A percentile compares a stretch with the other conserved stretches of the same genome.
Conservation (phyloP, 169 alveolate species). For the Perkinsus marinus region DNA sequence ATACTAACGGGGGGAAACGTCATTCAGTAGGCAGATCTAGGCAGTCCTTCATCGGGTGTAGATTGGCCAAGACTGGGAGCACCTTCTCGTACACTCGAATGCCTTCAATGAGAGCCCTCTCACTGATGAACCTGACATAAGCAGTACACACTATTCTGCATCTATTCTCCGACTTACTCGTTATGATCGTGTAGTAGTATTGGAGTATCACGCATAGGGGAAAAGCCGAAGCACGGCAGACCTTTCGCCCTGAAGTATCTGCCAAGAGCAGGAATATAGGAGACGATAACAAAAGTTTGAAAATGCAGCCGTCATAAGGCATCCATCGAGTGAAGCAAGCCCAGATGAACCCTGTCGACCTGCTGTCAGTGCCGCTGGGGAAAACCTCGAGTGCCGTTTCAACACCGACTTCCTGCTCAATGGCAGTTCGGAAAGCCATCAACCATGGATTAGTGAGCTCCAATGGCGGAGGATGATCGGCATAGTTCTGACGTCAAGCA, state of each 20-base stretch:
- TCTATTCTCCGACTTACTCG: not conserved
- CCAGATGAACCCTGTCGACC: no score
- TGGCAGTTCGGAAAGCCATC: not conserved
- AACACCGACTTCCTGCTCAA: not conserved
- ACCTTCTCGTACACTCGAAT: not conserved
- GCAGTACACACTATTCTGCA: not conserved
- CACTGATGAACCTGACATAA: not conserved
- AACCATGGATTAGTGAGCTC: not conserved
- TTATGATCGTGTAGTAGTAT: conserved; percentile 23
- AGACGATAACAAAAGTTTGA: no score
- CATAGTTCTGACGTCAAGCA: not conserved
- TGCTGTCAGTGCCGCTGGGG: not conserved
- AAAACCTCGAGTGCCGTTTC: not conserved
- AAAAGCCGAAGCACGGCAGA: conserved; percentile 23
- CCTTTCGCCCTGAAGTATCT: not conserved
- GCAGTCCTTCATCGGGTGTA: not conserved
- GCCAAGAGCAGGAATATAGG: not conserved
- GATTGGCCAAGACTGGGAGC: not conserved
- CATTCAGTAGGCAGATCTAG: not conserved
- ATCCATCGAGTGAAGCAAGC: no score
- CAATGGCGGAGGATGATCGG: not conserved
- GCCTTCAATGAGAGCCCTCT: not conserved
- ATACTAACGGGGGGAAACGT: not conserved
- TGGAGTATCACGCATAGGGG: conserved; percentile 20
- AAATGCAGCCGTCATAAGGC: no score